Evolutionary conservation across 768 basidiomycete species (phyloP), one percentile per base, ranked within the genome.

Genomic region (Cantharellus anzutake): DNA sequence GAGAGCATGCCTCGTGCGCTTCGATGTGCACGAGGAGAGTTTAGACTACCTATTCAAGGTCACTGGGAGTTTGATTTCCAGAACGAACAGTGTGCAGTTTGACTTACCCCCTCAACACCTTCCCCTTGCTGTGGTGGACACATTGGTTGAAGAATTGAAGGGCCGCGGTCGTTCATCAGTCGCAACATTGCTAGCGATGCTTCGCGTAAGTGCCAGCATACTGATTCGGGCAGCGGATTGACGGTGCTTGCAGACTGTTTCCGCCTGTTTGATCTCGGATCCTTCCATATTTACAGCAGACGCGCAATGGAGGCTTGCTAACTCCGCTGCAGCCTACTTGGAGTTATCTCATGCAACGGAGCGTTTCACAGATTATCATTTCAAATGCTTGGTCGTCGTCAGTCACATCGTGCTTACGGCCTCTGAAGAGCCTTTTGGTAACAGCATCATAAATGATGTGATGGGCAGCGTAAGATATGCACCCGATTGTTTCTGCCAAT

Each of bases 281-380:
- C 64, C 71, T 2, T 65, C 63, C 34, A 65, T 66, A n/a, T 71
- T 73, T 50, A 64, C 68, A 35, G 69, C 68, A 29, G 62, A 57
- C 58, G 58, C 70, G 2, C 71, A 76, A 56, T 60, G 69, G 35
- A 72, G 65, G 59, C 66, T 82, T 42, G 75, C 76, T 1, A 75
- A 78, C 42, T 74, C 77, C 59, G 78, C 70, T 80, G 4, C 70
- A 73, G 59, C 83, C 78, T 68, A 65, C 84, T 41, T 77, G 78
- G 58, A 69, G 74, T 58, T 74, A 79, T 65, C 63, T 67, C 48
- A 77, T 75, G 4, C 48, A 74, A 63, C 68, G 3, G 76, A 79
- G 41, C 69, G 71, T 4, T 70, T 71, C 51, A 70, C 75, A 5
- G 76, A 81, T 59, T 66, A 74, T 58, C 77, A 83, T 59, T 79